Base-by-base conservation (phyloP, 2,329 filamentous ascomycete genomes). In the Monilinia aucupariae region DNA sequence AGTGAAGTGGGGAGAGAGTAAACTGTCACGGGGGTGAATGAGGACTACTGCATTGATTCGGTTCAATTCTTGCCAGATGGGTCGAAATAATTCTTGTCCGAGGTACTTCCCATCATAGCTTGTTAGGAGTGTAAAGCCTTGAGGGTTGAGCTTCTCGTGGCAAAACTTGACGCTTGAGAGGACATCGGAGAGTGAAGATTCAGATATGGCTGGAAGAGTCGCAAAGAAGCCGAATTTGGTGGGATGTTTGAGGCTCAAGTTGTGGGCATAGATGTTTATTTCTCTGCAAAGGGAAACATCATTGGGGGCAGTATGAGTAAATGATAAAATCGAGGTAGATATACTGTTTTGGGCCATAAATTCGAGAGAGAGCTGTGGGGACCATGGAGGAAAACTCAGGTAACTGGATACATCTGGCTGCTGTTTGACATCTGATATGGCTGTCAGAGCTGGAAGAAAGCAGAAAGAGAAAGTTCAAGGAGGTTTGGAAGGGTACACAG, bases 21-120 rank as follows among this genome's bases (percentile, higher is more conserved):
- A 54, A n/a, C 54, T 54, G 4, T 22, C 10, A 17, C 50, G 50
- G 2, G 52, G 60, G 15, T 58, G 30, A 8, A 62, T 50, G 17
- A 62, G 22, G 7, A 58, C 27, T 10, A 62, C 53, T 12, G 61
- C 53, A 4, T 58, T 20, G 3, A 43, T 20, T 10, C n/a, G n/a
- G 43, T 62, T 59, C 25, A 59, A 45, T 45, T 56, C 61, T 51
- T 62, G 25, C 37, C 50, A 62, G 4, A 62, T 12, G 4, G 45
- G 53, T 4, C 17, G 10, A 45, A 59, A 62, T 10, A 50, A 2
- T 8, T 49, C 53, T 4, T 62, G 32, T 8, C 52, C 60, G 9
- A 62, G 51, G n/a, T 62, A 58, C 4, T 50, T 49, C 4, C 52
- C 53, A 13, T 58, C 43, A 8, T 62, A 62, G 30, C 32, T 56